Evolutionary conservation across 768 basidiomycete species (phyloP).

Genomic region (Trametopsis cervina): DNA sequence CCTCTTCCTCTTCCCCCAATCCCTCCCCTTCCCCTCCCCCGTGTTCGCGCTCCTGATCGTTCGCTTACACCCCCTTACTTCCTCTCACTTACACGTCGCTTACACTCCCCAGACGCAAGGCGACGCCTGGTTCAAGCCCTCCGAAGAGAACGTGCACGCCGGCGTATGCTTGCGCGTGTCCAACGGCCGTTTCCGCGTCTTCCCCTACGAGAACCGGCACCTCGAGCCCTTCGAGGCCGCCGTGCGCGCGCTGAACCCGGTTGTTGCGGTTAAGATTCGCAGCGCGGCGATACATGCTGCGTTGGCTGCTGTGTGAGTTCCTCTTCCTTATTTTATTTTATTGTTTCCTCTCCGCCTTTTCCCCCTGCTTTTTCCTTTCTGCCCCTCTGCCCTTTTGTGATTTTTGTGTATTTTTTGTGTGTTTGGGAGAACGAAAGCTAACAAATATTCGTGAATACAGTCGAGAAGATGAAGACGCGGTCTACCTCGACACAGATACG

Average conservation of each 20-base stretch:
- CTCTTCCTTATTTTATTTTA: slow-evolving; percentile 2
- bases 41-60: neutral
- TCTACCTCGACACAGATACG: slow-evolving; percentile 73
- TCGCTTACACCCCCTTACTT: too few species aligned
- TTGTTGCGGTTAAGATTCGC: slow-evolving; percentile 77
- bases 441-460: slow-evolving; percentile 27
- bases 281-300: slow-evolving; percentile 79
- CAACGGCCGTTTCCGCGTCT: slow-evolving; percentile 66
- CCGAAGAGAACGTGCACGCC: slow-evolving; percentile 73
- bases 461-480: slow-evolving; percentile 48
- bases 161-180: slow-evolving; percentile 73
- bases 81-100: neutral
- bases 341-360: neutral
- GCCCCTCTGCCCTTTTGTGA: neutral
- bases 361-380: neutral
- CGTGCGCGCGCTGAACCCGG: slow-evolving; percentile 67
- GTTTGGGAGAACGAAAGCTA: too few species aligned
- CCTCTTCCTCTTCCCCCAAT: too few species aligned
- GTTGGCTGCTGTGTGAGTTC: slow-evolving; percentile 56
- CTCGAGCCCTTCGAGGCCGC: slow-evolving; percentile 81
- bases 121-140: slow-evolving; percentile 82
- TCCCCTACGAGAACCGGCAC: slow-evolving; percentile 80
- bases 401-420: too few species aligned
- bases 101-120: slow-evolving; percentile 54
- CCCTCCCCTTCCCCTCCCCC: slow-evolving; percentile 11